Evolutionary conservation across 1,139 yeast species (phyloP).

Genomic region (Lodderomyces elongisporus): DNA sequence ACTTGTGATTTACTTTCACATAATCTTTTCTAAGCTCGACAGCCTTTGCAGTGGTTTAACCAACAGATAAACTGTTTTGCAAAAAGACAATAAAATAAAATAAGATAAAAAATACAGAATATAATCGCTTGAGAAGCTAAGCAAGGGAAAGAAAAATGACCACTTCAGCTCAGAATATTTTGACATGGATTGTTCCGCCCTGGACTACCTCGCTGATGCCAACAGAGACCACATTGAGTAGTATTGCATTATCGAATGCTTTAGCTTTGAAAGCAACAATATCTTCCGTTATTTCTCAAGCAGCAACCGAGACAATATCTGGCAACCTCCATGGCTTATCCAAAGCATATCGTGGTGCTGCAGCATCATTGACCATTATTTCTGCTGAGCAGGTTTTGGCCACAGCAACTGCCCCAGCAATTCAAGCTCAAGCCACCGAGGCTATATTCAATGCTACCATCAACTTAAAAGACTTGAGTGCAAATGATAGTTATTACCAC

Average conservation of each 20-base stretch:
- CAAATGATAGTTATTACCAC: conserved; percentile 32
- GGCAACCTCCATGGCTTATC: conserved; percentile 16
- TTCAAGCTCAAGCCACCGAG: conserved; percentile 27
- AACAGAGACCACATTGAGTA: conserved; percentile 9
- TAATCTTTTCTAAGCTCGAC: too few species aligned
- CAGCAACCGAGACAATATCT: conserved; percentile 17
- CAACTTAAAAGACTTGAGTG: conserved; percentile 28
- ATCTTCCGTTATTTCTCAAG: conserved; percentile 9
- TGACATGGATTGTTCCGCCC: neutral
- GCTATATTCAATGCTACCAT: conserved; percentile 28
- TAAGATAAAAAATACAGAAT: too few species aligned
- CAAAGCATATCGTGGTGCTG: conserved; percentile 29
- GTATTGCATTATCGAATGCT: conserved; percentile 16
- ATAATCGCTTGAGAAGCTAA: too few species aligned
- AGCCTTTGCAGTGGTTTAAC: too few species aligned
- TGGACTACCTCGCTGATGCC: conserved; percentile 4
- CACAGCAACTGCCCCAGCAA: conserved; percentile 31
- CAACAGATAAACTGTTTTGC: too few species aligned
- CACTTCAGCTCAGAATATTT: too few species aligned
- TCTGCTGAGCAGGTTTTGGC: conserved; percentile 33
- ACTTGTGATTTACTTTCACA: too few species aligned
- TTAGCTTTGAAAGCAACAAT: conserved; percentile 15
- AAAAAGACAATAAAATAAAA: too few species aligned
- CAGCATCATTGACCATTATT: conserved; percentile 33
- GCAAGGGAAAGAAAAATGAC: too few species aligned